Percentiles rank a stretch among this genome's conserved stretches.
phyloP scores from a whole-genome alignment of 2,329 filamentous ascomycete genomes.

The Sclerotinia spermophila region DNA sequence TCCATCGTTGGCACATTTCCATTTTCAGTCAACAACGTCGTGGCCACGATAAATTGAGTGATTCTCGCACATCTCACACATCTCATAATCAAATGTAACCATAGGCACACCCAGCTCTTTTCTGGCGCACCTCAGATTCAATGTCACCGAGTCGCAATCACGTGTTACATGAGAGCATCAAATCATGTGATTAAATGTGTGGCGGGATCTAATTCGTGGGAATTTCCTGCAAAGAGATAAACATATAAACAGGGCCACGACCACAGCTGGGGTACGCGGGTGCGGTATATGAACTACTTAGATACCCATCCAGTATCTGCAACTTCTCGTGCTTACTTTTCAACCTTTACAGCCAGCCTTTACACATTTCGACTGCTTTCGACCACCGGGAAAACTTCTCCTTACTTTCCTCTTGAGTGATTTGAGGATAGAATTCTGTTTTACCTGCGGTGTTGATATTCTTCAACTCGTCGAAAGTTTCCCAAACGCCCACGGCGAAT shows the following conservation, averaged over 20 bases:
- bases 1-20: too few relatives aligned
- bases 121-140: not conserved
- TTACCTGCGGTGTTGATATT: conserved; percentile 68
- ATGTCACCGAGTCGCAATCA: not conserved
- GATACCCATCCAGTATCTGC: not conserved
- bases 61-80: too few relatives aligned
- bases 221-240: not conserved
- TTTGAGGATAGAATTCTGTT: conserved; percentile 65
- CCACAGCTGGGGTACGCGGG: not conserved
- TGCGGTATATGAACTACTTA: not conserved
- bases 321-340: not conserved
- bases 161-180: not conserved
- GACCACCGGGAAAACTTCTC: conserved; percentile 51
- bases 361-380: conserved; percentile 53
- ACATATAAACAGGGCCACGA: not conserved
- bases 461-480: conserved; percentile 67
- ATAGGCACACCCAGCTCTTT: not conserved
- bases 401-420: conserved; percentile 43
- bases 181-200: conserved; percentile 7
- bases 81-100: not conserved
- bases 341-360: conserved; percentile 25
- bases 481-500: conserved; percentile 73
- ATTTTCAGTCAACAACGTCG: too few relatives aligned
- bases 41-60: too few relatives aligned
- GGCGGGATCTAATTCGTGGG: not conserved